Conservation (phyloP, 108 stramenopile genomes). For the Parietichytrium sp. region DNA sequence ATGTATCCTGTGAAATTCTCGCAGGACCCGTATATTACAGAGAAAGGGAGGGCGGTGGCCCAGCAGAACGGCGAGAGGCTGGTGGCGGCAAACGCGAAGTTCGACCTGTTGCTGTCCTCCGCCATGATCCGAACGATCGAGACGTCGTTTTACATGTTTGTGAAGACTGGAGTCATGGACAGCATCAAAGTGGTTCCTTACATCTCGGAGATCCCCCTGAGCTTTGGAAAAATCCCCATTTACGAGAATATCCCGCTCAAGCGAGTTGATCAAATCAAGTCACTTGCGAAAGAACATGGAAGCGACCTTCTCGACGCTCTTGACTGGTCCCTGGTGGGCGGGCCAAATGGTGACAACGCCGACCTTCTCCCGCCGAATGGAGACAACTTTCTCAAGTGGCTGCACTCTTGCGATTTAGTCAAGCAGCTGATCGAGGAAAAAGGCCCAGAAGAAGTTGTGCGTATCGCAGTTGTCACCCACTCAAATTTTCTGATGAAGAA, state of each 20-base stretch:
- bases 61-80: not conserved
- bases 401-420: not conserved
- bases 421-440: not conserved
- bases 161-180: not conserved
- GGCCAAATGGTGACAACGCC: not conserved
- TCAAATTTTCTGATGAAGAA: not conserved
- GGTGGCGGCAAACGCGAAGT: not conserved
- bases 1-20: not conserved
- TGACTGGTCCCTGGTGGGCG: slow-evolving; percentile 38
- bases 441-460: not conserved
- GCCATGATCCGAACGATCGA: slow-evolving; percentile 16
- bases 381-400: not conserved
- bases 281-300: not conserved
- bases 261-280: not conserved
- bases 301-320: not conserved
- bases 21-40: not conserved
- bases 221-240: not conserved
- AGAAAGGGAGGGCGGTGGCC: not conserved
- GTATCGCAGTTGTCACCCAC: slow-evolving; percentile 14
- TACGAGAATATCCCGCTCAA: not conserved
- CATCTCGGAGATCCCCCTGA: slow-evolving; percentile 12
- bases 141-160: not conserved
- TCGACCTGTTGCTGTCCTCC: slow-evolving; percentile 8
- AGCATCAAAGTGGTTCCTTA: not conserved
- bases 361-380: not conserved